Conservation (phyloP, 352 stramenopile genomes). For the Aphanomyces euteiches region DNA sequence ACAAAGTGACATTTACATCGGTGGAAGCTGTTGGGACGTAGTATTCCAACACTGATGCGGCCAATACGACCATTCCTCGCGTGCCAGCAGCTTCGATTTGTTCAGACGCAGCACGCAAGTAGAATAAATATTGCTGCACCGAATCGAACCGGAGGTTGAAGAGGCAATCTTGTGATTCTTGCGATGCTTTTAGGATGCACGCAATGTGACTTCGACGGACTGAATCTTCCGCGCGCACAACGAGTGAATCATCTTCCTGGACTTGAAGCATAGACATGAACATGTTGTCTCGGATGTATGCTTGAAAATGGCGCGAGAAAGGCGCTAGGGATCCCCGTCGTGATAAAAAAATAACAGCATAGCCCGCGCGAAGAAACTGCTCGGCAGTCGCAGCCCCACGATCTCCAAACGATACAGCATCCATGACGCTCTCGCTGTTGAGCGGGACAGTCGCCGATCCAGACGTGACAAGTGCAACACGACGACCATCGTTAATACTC, state of each 20-base stretch:
- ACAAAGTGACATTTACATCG: slow-evolving; percentile 11
- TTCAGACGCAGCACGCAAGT: slow-evolving; percentile 53
- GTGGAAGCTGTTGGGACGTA: slow-evolving; percentile 40
- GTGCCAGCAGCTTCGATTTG: slow-evolving; percentile 57
- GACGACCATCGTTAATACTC: slow-evolving; percentile 38
- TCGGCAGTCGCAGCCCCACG: slow-evolving; percentile 68
- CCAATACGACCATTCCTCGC: slow-evolving; percentile 62
- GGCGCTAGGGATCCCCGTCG: slow-evolving; percentile 68
- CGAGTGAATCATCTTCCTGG: slow-evolving; percentile 42
- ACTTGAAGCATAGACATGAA: slow-evolving; percentile 79
- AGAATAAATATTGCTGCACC: slow-evolving; percentile 75
- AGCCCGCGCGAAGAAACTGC: slow-evolving; percentile 69
- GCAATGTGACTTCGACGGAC: slow-evolving; percentile 34
- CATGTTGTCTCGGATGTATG: slow-evolving; percentile 68
- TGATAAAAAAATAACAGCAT: slow-evolving; percentile 75
- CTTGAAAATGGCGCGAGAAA: slow-evolving; percentile 79
- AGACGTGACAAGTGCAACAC: slow-evolving; percentile 73
- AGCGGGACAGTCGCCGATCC: slow-evolving; percentile 72
- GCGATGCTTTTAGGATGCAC: background rate
- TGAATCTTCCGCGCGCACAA: slow-evolving; percentile 58
- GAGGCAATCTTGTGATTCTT: slow-evolving; percentile 56
- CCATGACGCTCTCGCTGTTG: slow-evolving; percentile 47
- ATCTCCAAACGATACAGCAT: slow-evolving; percentile 56
- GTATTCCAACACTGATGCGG: slow-evolving; percentile 75
- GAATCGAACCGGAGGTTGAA: slow-evolving; percentile 70